Evolutionary conservation across 139 green algal genomes (phyloP).

Genomic region (Chlamydomonas eustigma): DNA sequence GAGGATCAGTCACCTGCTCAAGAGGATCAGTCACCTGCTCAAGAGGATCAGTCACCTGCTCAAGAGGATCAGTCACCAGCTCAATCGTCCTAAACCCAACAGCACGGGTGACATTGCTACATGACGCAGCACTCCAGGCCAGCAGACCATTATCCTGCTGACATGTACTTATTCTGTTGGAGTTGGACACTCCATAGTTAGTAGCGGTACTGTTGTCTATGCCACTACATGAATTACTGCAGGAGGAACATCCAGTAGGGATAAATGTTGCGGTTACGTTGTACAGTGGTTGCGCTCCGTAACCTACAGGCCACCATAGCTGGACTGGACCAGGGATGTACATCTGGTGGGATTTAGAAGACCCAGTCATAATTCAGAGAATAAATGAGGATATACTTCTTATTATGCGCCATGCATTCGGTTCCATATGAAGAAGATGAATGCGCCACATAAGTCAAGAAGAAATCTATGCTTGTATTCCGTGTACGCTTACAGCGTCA

Average conservation of each 20-base stretch:
- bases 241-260: neutral
- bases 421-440: too few species aligned
- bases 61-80: constrained; percentile 45
- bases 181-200: neutral
- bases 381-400: too few species aligned
- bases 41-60: too few species aligned
- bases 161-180: neutral
- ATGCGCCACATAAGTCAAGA: too few species aligned
- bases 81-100: constrained; percentile 62
- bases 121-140: too few species aligned
- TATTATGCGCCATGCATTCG: too few species aligned
- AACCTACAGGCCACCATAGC: constrained; percentile 40
- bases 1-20: too few species aligned
- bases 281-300: constrained; percentile 36
- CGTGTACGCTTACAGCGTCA: too few species aligned
- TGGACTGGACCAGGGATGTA: constrained; percentile 8
- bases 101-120: constrained; percentile 9
- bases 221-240: neutral
- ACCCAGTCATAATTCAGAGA: too few species aligned
- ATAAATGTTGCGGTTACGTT: neutral
- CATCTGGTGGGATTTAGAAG: too few species aligned
- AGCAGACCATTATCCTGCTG: neutral
- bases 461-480: too few species aligned
- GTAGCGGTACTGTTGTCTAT: neutral
- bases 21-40: too few species aligned